A percentile compares a stretch with the other conserved stretches of the same genome.
Conservation (phyloP, 768 basidiomycete genomes). For the Pulveroboletus sp. region DNA sequence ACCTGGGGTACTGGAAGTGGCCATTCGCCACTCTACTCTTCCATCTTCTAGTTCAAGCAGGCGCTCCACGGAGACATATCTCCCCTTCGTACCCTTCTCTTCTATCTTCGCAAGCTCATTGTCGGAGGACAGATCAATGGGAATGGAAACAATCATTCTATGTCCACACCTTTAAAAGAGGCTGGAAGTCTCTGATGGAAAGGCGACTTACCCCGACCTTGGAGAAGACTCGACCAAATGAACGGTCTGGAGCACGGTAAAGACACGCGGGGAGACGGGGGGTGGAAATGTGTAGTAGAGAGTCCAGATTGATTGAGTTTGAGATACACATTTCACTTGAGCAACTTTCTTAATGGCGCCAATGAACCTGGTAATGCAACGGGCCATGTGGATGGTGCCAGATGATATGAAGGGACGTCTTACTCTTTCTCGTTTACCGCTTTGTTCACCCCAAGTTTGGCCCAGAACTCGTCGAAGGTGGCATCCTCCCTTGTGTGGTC, state of each 20-base stretch:
- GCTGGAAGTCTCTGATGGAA: neutral
- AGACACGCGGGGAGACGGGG: conserved; percentile 67
- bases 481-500: conserved; percentile 61
- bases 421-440: conserved; percentile 67
- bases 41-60: conserved; percentile 59
- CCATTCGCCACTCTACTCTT: conserved; percentile 75
- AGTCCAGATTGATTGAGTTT: conserved; percentile 64
- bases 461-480: conserved; percentile 73
- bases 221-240: conserved; percentile 47
- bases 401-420: conserved; percentile 14
- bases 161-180: neutral
- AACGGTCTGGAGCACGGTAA: conserved; percentile 68
- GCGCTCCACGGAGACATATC: conserved; percentile 67
- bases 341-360: conserved; percentile 59
- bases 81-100: conserved; percentile 58
- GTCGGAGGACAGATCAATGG: conserved; percentile 59
- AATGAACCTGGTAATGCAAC: conserved; percentile 47
- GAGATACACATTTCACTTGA: conserved; percentile 57
- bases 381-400: neutral
- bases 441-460: conserved; percentile 60
- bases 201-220: conserved; percentile 50
- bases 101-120: conserved; percentile 57
- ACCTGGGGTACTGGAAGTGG: conserved; percentile 67
- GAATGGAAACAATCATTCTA: conserved; percentile 52
- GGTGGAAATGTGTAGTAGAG: conserved; percentile 68